Conservation (phyloP, 202 grass and related monocot species). For the Setaria italica region DNA sequence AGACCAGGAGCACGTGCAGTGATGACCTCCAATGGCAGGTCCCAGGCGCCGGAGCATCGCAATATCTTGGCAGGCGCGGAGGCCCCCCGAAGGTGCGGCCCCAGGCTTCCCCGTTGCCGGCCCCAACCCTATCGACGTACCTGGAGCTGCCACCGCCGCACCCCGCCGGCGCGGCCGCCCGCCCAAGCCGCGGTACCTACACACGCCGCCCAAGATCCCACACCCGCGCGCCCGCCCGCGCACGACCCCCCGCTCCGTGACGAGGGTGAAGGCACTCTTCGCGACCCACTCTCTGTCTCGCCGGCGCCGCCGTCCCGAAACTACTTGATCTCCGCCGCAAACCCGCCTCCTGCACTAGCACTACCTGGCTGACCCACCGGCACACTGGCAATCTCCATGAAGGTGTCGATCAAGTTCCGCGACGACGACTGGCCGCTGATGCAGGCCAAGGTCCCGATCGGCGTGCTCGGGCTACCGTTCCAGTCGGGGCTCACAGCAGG, state of each 20-base stretch:
- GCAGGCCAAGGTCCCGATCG: slow-evolving; percentile 80
- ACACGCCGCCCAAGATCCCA: too few species aligned
- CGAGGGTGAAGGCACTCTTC: too few species aligned
- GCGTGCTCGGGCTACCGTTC: slow-evolving; percentile 85
- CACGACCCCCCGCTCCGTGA: too few species aligned
- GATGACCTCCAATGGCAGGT: slow-evolving; percentile 65
- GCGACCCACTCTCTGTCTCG: not conserved
- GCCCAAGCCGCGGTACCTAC: too few species aligned
- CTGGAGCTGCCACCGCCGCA: too few species aligned
- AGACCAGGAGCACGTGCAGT: slow-evolving; percentile 45
- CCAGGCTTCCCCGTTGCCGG: too few species aligned
- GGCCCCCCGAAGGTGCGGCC: too few species aligned
- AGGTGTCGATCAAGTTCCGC: slow-evolving; percentile 90
- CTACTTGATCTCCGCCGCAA: slow-evolving; percentile 7
- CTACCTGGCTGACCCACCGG: not conserved
- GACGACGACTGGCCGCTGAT: slow-evolving; percentile 75
- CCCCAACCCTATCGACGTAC: too few species aligned
- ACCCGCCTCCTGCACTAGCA: not conserved
- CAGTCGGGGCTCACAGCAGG: slow-evolving; percentile 68
- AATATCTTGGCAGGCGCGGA: slow-evolving; percentile 52
- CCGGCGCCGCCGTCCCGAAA: slow-evolving; percentile 30
- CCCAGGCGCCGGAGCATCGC: slow-evolving; percentile 79
- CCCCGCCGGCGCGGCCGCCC: too few species aligned
- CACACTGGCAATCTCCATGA: slow-evolving; percentile 52
- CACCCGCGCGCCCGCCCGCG: too few species aligned